Evolutionary conservation across 2,329 filamentous ascomycete species (phyloP).

Genomic region (Neopestalotiopsis clavispora): DNA sequence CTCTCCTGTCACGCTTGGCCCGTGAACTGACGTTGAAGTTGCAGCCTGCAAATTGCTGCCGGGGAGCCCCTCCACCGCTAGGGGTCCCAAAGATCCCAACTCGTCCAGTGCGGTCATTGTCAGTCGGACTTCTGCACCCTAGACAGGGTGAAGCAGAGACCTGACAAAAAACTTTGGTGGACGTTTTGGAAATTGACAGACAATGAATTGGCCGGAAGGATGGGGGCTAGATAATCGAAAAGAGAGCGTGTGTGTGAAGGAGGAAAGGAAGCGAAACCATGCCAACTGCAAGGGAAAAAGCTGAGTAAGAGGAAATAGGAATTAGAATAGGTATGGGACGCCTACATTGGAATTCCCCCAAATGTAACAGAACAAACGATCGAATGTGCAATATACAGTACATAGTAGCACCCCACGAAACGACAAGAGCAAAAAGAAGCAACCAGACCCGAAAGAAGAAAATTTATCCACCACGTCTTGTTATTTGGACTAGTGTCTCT

Average conservation of each 20-base stretch:
- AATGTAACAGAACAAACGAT: not conserved
- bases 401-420: not conserved
- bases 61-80: constrained; percentile 10
- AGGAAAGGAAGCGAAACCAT: not conserved
- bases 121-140: not conserved
- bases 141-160: not conserved
- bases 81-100: not conserved
- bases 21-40: constrained; percentile 23
- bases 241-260: not conserved
- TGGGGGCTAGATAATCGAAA: not conserved
- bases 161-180: not conserved
- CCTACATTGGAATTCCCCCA: not conserved
- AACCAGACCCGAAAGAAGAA: not conserved
- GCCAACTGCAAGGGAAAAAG: not conserved
- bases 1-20: constrained; percentile 31
- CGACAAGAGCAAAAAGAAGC: not conserved
- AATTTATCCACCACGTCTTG: not conserved
- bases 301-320: not conserved
- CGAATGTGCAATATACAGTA: not conserved
- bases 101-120: constrained; percentile 11
- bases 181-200: constrained; percentile 3
- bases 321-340: not conserved
- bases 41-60: constrained; percentile 16
- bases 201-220: not conserved
- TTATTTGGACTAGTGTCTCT: not conserved